Percentiles rank a stretch among this genome's conserved stretches.
phyloP scores from a whole-genome alignment of 169 alveolate genomes.

The Plasmodium gaboni region DNA sequence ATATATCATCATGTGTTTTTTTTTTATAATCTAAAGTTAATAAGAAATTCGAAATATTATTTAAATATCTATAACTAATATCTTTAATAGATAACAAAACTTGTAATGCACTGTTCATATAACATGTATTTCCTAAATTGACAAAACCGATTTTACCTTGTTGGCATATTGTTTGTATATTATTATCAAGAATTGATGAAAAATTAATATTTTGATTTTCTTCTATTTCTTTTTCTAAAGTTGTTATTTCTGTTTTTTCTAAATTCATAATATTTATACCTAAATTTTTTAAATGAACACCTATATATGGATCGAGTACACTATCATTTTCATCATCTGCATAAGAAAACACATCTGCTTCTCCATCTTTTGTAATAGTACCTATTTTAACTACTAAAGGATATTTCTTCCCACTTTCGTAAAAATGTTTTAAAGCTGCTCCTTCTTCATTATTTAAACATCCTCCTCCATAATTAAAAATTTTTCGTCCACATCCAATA shows the following conservation, averaged over 20 bases:
- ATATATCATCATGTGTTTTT: conserved; percentile 47
- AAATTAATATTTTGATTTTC: conserved; percentile 68
- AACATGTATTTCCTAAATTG: conserved; percentile 91
- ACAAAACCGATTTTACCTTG: conserved; percentile 84
- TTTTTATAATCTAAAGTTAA: conserved; percentile 7
- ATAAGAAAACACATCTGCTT: conserved; percentile 94
- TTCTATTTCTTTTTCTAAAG: conserved; percentile 35
- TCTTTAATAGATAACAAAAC: conserved; percentile 71
- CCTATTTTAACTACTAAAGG: conserved; percentile 95
- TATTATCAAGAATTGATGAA: conserved; percentile 78
- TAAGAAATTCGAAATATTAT: conserved; percentile 17
- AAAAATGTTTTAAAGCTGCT: conserved; percentile 91
- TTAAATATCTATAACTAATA: conserved; percentile 33
- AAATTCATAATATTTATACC: conserved; percentile 91
- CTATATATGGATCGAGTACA: conserved; percentile 91
- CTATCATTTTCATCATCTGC: conserved; percentile 90
- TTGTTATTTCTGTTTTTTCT: conserved; percentile 18
- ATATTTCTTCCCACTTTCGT: conserved; percentile 85
- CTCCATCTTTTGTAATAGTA: conserved; percentile 92
- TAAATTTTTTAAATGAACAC: conserved; percentile 89
- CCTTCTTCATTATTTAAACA: conserved; percentile 92
- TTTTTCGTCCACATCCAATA: conserved; percentile 92
- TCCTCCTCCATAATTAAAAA: conserved; percentile 91
- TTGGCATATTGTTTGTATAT: conserved; percentile 68
- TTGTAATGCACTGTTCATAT: conserved; percentile 88